Evolutionary conservation across 2,329 filamentous ascomycete genomes (phyloP), one percentile per base, ranked within the genome.

Genomic region (Coleophoma cylindrospora): DNA sequence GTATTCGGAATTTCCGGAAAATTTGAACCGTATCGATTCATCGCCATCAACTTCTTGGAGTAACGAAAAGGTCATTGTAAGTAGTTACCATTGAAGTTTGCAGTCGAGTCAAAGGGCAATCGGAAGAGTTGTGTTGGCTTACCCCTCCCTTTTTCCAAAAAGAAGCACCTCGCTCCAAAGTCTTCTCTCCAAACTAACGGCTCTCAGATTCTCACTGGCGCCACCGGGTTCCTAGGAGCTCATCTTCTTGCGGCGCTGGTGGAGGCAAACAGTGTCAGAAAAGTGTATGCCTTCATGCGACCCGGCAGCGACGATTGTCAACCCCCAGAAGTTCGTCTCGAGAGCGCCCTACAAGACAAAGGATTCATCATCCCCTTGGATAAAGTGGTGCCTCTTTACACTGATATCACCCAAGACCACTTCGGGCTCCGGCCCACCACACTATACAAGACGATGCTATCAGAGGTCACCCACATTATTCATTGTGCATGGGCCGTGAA

Each of bases 161-260:
- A n/a, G n/a, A n/a, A n/a, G n/a, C n/a, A n/a, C n/a, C n/a, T n/a
- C n/a, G n/a, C n/a, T n/a, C n/a, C n/a, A n/a, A n/a, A n/a, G n/a
- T n/a, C n/a, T n/a, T n/a, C 22, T 43, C 38, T 47, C 15, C 19
- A 19, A 19, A 19, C 19, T 19, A 19, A 19, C 19, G 19, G 19
- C 19, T 19, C 2, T 19, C 19, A 70, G 62, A 64, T 83, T 1
- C 63, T 87, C 3, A 87, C 84, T 0, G 84, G 84, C 1, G 76
- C 77, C 0, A 87, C 84, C 0, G 84, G 84, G 1, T 83, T 81
- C 2, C 70, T 87, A 0, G 84, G 84, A 1, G 72, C 79, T 0
- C 81, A 85, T 55, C 67, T 84, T 1, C 70, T 81, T 2, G 74
- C 77, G 4, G 75, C 80, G 14, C 73, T 88, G 13, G 75, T 78